Percentiles rank a stretch among this genome's conserved stretches.
Evolutionary conservation across 116 monocot genomes (phyloP).

Genomic region (Trichopus zeylanicus): DNA sequence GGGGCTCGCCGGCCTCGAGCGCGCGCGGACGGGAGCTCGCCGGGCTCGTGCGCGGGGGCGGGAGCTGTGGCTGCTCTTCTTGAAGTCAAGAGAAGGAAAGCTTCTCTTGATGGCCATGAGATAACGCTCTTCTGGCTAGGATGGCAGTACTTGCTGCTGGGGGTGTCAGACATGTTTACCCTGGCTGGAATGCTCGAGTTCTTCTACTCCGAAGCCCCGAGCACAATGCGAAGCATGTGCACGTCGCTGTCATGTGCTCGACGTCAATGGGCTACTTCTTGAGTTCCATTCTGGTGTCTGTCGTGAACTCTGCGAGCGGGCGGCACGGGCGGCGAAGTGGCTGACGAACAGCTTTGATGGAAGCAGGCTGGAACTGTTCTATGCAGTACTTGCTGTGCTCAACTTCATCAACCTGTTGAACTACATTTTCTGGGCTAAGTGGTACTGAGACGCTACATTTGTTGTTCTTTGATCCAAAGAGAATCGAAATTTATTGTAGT

Average conservation of each 20-base stretch:
- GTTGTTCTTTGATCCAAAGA: too few species aligned
- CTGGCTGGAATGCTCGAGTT: slow-evolving; percentile 59
- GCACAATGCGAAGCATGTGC: slow-evolving; percentile 41
- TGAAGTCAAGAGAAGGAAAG: slow-evolving; percentile 27
- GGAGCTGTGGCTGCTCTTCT: slow-evolving; percentile 45
- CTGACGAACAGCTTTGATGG: slow-evolving; percentile 16
- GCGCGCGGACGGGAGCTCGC: slow-evolving; percentile 43
- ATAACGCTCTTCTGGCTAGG: slow-evolving; percentile 43
- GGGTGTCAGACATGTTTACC: slow-evolving; percentile 60
- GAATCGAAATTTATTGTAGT: too few species aligned
- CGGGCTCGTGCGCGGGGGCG: slow-evolving; percentile 25
- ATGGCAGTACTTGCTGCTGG: slow-evolving; percentile 48
- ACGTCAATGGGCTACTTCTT: slow-evolving; percentile 52
- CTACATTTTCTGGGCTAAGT: slow-evolving; percentile 23
- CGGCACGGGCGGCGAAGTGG: slow-evolving; percentile 8
- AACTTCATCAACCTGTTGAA: slow-evolving; percentile 23
- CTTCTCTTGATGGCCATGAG: slow-evolving; percentile 1
- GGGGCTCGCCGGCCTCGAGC: slow-evolving; percentile 15
- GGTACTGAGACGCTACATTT: slow-evolving; percentile 20
- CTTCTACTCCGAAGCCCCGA: slow-evolving; percentile 54
- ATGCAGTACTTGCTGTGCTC: slow-evolving; percentile 18
- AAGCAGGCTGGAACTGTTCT: slow-evolving; percentile 21
- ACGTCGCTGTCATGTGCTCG: slow-evolving; percentile 46
- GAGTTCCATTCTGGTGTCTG: slow-evolving; percentile 40
- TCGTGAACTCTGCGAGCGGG: slow-evolving; percentile 17